Evolutionary conservation across 306 rosid species (phyloP).

Genomic region (Sicyos baderoa): DNA sequence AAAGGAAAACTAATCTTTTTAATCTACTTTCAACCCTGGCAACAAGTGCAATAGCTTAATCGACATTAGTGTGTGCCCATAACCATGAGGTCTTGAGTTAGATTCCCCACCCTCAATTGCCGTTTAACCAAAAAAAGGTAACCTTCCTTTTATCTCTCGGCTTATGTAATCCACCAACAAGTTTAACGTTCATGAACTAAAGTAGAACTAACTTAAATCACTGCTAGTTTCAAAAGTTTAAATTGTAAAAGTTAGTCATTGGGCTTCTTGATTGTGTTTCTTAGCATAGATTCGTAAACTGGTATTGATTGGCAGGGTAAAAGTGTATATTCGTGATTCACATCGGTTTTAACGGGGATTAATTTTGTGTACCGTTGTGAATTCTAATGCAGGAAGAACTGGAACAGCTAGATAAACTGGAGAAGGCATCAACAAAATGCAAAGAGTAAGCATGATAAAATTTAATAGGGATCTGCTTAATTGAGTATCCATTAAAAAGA

Average conservation of each 20-base stretch:
- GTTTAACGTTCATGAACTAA: background rate
- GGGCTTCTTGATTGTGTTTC: background rate
- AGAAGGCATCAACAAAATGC: slow-evolving; percentile 70
- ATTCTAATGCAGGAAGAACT: slow-evolving; percentile 59
- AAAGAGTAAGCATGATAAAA: slow-evolving; percentile 59
- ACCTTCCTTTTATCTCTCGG: background rate
- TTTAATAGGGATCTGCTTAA: slow-evolving; percentile 7
- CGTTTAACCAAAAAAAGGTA: too few species aligned
- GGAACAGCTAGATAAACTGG: slow-evolving; percentile 69
- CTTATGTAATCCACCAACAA: background rate
- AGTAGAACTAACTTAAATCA: background rate
- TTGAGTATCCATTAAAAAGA: background rate
- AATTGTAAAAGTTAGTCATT: background rate
- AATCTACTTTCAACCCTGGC: background rate
- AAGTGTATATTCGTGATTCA: background rate
- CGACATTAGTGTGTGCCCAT: too few species aligned
- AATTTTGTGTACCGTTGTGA: background rate
- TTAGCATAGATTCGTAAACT: background rate
- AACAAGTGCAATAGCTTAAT: too few species aligned
- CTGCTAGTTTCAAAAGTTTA: background rate
- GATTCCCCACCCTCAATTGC: too few species aligned
- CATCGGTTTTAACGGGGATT: background rate
- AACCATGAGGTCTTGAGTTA: too few species aligned
- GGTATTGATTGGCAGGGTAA: background rate
- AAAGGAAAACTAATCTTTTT: background rate